Base-by-base conservation (phyloP, 495 filamentous ascomycete species). In the Annulohypoxylon maeteangense region DNA sequence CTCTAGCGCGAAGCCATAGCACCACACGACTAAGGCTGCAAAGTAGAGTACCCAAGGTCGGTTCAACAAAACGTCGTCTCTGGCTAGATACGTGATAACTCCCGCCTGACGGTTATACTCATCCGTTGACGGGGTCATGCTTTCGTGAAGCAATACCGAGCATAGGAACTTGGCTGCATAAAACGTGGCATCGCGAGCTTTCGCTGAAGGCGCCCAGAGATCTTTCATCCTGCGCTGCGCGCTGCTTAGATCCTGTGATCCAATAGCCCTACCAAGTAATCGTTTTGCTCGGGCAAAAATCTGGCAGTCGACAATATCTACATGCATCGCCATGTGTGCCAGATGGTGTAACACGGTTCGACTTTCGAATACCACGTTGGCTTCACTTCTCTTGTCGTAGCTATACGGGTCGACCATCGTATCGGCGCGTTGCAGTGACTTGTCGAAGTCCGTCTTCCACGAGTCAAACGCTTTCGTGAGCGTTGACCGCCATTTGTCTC, bases 41-140 rank as follows among this genome's bases (percentile, higher is more conserved):
- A 96, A 96, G 76, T 97, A 99, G 54, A 99, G 84, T n/a, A 98
- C 93, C 95, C 95, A 99, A 2, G 95, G 93, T 27, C 95, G 87
- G 72, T 98, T 97, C 54, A 98, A 85, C 7, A 98, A 85, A 59
- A 91, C 92, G 74, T 99, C 95, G 74, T 98, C 92, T 16, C 92
- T 88, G 0, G 95, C 94, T 11, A 88, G 90, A 78, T 98, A 98
- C 65, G 76, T 70, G 71, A 80, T 78, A 45, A 82, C 74, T 40
- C 77, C 78, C 0, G 75, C 67, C 40, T 78, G 76, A 22, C 70
- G 75, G 25, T 68, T 77, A 44, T 54, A 74, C 36, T 63, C 62
- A 11, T 74, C 62, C 54, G 71, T 40, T 20, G 61, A 22, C 23
- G 63, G 45, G 16, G 68, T 74, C 27, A 78, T 72, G 44, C 78